Conservation (phyloP, 2,329 filamentous ascomycete species). For the Apiospora saccharicola region DNA sequence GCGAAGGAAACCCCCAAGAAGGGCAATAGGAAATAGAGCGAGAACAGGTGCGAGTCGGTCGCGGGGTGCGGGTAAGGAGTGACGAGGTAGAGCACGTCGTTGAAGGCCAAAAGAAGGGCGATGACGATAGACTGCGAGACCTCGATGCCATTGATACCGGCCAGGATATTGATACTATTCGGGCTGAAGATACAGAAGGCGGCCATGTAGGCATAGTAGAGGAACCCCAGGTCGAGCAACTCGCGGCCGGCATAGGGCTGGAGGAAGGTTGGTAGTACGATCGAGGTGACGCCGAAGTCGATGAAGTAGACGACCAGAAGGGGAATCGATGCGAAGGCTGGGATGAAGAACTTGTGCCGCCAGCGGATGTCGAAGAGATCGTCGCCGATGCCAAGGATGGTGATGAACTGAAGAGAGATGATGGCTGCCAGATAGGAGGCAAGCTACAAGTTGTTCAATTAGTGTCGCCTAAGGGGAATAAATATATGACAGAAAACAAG, state of each 20-base stretch:
- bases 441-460: conserved; percentile 61
- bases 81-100: conserved; percentile 87
- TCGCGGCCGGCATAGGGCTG: conserved; percentile 81
- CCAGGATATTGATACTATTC: conserved; percentile 99
- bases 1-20: conserved; percentile 93
- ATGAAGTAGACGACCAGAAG: conserved; percentile 98
- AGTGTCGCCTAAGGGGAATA: not conserved
- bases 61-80: conserved; percentile 89
- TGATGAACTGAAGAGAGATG: conserved; percentile 88
- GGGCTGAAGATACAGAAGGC: conserved; percentile 96
- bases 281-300: conserved; percentile 95
- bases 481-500: not conserved
- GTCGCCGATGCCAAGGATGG: conserved; percentile 91
- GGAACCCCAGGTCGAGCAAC: conserved; percentile 79
- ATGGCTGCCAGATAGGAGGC: conserved; percentile 95
- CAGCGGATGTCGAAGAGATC: conserved; percentile 98
- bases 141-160: conserved; percentile 98
- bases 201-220: conserved; percentile 98
- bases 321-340: conserved; percentile 90
- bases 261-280: conserved; percentile 88
- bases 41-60: conserved; percentile 95
- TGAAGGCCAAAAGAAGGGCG: conserved; percentile 81
- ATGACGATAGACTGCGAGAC: conserved; percentile 94
- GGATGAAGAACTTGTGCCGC: conserved; percentile 99
- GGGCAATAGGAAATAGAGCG: conserved; percentile 90